Conservation (phyloP, 1,139 yeast genomes). For the Candida pseudoviswanathii region DNA sequence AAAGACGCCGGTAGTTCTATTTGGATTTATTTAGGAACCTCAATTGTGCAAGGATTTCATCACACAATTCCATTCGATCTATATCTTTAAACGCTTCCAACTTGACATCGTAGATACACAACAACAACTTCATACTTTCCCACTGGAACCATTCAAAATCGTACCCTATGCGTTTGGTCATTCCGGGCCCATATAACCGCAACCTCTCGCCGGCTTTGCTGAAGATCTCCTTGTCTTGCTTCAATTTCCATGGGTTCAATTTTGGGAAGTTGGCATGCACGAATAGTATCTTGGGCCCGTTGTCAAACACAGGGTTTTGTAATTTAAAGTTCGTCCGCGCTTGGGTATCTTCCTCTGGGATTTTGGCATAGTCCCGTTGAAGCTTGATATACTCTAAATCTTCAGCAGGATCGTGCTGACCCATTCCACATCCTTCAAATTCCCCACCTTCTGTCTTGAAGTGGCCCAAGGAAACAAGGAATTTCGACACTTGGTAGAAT, state of each 20-base stretch:
- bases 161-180: constrained; percentile 50
- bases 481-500: constrained; percentile 68
- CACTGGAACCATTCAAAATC: constrained; percentile 67
- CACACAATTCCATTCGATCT: constrained; percentile 45
- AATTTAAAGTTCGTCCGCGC: constrained; percentile 9
- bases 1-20: background rate
- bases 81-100: constrained; percentile 50
- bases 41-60: constrained; percentile 50
- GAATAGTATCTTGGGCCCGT: constrained; percentile 50
- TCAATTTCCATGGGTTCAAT: constrained; percentile 58
- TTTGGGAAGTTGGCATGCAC: constrained; percentile 71
- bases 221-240: constrained; percentile 41
- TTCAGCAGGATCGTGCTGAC: constrained; percentile 66
- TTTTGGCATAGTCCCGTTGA: constrained; percentile 8
- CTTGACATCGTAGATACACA: constrained; percentile 55
- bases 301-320: constrained; percentile 21
- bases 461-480: constrained; percentile 56
- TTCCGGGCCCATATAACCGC: constrained; percentile 56
- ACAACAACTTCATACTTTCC: constrained; percentile 56
- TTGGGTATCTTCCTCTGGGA: constrained; percentile 14
- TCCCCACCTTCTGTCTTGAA: constrained; percentile 36
- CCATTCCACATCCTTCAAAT: constrained; percentile 70
- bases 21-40: constrained; percentile 38
- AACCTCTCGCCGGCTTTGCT: constrained; percentile 46
- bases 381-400: constrained; percentile 39